phyloP scores from a whole-genome alignment of 1,139 yeast species.

The Suzukiozyma palmioleophila region DNA sequence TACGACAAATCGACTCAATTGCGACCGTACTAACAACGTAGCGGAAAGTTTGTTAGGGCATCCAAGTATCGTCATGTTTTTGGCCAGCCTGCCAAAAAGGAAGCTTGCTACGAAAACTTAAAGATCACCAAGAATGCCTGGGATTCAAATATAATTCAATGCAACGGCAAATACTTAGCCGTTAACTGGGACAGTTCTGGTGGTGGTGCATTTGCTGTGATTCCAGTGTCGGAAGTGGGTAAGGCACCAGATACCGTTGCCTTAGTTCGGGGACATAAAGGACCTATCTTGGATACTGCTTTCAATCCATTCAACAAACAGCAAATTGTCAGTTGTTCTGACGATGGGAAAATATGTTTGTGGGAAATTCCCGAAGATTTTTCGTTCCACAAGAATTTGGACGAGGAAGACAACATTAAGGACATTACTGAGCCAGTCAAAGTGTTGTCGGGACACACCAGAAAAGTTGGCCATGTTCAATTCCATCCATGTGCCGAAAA shows the following conservation, averaged over 20 bases:
- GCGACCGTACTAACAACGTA: constrained; percentile 17
- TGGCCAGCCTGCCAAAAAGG: constrained; percentile 89
- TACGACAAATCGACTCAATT: neutral
- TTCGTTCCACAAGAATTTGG: constrained; percentile 58
- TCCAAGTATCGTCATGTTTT: constrained; percentile 94
- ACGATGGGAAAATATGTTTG: constrained; percentile 81
- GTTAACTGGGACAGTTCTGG: constrained; percentile 95
- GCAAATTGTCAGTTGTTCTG: constrained; percentile 80
- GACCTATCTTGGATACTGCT: constrained; percentile 90
- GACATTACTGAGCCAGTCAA: constrained; percentile 68
- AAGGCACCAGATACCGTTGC: constrained; percentile 93
- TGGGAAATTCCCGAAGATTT: constrained; percentile 86
- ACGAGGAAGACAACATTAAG: constrained; percentile 58
- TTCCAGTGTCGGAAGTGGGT: constrained; percentile 84
- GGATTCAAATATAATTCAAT: constrained; percentile 83
- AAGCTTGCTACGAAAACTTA: constrained; percentile 82
- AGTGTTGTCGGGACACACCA: constrained; percentile 74
- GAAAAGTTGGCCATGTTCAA: constrained; percentile 90
- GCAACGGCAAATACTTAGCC: constrained; percentile 77
- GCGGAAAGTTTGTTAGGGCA: constrained; percentile 93
- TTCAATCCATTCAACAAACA: constrained; percentile 84
- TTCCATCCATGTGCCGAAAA: constrained; percentile 87
- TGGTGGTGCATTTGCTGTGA: constrained; percentile 94
- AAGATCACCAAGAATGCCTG: constrained; percentile 87
- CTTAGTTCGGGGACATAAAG: constrained; percentile 91